Percentiles rank a stretch among this genome's conserved stretches.
Conservation (phyloP, 176 grass and related monocot genomes). For the Poa annua region DNA sequence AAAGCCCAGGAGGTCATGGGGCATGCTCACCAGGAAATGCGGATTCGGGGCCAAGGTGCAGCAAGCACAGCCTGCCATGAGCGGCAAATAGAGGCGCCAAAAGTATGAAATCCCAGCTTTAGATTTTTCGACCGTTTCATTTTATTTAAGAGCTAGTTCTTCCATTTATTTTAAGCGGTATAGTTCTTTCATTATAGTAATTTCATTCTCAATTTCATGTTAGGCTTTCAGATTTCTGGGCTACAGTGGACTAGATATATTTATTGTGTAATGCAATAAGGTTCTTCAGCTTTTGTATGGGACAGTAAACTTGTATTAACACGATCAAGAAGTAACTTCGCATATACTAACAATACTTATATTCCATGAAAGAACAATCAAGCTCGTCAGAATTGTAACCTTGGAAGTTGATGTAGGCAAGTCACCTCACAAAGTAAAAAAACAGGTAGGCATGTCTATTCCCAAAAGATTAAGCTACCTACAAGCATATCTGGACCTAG, state of each 20-base stretch:
- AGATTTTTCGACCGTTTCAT: not conserved
- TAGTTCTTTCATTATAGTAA: not conserved
- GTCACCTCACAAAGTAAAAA: not conserved
- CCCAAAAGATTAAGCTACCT: slow-evolving; percentile 24
- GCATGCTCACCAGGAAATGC: slow-evolving; percentile 57
- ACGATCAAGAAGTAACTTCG: not conserved
- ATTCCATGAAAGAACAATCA: not conserved
- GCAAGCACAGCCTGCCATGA: slow-evolving; percentile 45
- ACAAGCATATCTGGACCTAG: slow-evolving; percentile 49
- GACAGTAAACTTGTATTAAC: slow-evolving; percentile 29
- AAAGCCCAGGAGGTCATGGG: slow-evolving; percentile 66
- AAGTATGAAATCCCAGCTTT: not conserved
- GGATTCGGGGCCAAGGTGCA: slow-evolving; percentile 61
- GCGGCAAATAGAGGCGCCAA: slow-evolving; percentile 42
- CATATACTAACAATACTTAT: not conserved
- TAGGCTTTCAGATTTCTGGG: not conserved
- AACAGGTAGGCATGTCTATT: not conserved
- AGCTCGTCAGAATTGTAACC: slow-evolving; percentile 10
- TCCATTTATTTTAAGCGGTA: not conserved
- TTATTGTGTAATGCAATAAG: slow-evolving; percentile 41
- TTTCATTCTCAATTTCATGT: not conserved
- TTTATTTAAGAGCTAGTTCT: not conserved
- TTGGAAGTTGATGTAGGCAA: not conserved
- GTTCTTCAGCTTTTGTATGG: slow-evolving; percentile 9
- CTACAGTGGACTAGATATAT: not conserved